Evolutionary conservation across 495 filamentous ascomycete genomes (phyloP).

Genomic region (Annulohypoxylon bovei): DNA sequence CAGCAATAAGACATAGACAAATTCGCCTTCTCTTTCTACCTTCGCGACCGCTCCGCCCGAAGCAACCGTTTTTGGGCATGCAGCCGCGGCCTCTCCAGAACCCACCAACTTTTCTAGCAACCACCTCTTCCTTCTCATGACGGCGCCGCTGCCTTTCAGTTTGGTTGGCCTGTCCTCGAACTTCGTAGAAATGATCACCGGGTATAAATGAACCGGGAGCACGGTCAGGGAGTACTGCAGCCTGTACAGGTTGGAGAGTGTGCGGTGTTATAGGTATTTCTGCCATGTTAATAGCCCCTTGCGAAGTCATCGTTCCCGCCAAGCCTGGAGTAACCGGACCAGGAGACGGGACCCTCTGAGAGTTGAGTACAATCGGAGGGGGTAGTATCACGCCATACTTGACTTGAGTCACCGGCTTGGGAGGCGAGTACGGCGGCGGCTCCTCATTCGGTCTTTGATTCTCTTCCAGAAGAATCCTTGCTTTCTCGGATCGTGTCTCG

Average conservation of each 20-base stretch:
- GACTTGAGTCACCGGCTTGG: conserved; percentile 43
- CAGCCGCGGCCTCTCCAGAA: conserved; percentile 70
- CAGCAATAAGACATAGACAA: conserved; percentile 63
- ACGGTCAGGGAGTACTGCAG: conserved; percentile 48
- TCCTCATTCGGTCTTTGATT: conserved; percentile 40
- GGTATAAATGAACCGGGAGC: conserved; percentile 50
- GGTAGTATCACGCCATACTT: conserved; percentile 56
- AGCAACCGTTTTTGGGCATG: conserved; percentile 67
- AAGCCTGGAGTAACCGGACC: conserved; percentile 53
- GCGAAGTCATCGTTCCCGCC: conserved; percentile 58
- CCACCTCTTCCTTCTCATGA: conserved; percentile 70
- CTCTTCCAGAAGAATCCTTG: conserved; percentile 49
- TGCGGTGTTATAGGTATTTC: conserved; percentile 54
- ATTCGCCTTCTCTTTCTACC: conserved; percentile 70
- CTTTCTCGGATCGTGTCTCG: conserved; percentile 51
- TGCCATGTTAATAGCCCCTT: conserved; percentile 53
- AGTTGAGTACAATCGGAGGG: conserved; percentile 45
- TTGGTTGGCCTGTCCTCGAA: conserved; percentile 47
- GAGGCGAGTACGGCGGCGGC: conserved; percentile 58
- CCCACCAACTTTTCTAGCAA: conserved; percentile 63
- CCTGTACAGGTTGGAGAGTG: conserved; percentile 19
- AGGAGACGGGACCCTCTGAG: conserved; percentile 56
- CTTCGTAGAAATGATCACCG: conserved; percentile 49
- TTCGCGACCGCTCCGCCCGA: conserved; percentile 69
- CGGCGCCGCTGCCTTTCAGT: conserved; percentile 62